Evolutionary conservation across 257 asterid genomes (phyloP).

Genomic region (Ajuga chamaepitys): DNA sequence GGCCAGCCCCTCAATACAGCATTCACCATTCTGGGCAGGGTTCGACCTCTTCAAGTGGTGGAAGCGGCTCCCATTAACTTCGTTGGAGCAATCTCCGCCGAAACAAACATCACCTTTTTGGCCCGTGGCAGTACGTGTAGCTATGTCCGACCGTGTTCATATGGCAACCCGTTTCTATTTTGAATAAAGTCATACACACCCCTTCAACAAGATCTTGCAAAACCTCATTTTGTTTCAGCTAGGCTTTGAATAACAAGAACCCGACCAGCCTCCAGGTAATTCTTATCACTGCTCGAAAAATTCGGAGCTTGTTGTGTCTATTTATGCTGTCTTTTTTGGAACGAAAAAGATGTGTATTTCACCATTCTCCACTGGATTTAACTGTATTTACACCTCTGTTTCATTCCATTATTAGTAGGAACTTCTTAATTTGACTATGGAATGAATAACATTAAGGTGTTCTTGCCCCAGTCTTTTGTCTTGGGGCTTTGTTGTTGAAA

Average conservation of each 20-base stretch:
- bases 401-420: conserved; percentile 24
- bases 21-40: conserved; percentile 38
- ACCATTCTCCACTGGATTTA: conserved; percentile 38
- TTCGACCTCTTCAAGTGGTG: conserved; percentile 23
- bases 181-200: conserved; percentile 34
- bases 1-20: conserved; percentile 30
- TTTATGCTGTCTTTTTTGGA: conserved; percentile 34
- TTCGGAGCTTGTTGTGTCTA: conserved; percentile 50
- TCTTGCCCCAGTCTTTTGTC: conserved; percentile 25
- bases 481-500: conserved; percentile 54
- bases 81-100: conserved; percentile 10
- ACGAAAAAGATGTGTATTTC: conserved; percentile 23
- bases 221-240: conserved; percentile 29
- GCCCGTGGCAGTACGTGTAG: conserved; percentile 22
- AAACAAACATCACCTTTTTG: conserved; percentile 21
- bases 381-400: conserved; percentile 26
- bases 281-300: conserved; percentile 25
- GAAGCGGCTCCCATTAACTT: conserved; percentile 10
- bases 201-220: conserved; percentile 14
- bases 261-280: conserved; percentile 18
- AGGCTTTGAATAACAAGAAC: conserved; percentile 35
- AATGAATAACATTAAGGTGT: conserved; percentile 33
- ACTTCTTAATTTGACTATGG: conserved; percentile 31
- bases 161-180: conserved; percentile 35
- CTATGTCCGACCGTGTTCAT: conserved; percentile 30